These are phyloP conservation scores for Pueraria montana DNA, from an alignment of 306 rosid species.

Conservation along the genomic window DNA sequence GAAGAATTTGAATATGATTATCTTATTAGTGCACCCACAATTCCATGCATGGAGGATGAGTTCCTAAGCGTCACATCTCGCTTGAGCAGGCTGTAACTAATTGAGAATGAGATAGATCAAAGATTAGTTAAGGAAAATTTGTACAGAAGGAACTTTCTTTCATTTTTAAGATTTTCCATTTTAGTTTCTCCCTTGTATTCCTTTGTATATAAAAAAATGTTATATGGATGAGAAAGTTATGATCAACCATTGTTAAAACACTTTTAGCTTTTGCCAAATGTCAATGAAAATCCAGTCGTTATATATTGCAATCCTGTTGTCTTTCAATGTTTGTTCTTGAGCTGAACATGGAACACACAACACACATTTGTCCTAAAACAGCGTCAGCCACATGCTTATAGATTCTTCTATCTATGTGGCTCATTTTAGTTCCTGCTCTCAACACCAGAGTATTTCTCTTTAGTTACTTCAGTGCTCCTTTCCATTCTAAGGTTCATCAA, in stretches of 20 bases:
- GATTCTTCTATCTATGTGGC: neutral
- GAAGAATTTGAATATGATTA: neutral
- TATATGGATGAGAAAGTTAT: too few relatives aligned
- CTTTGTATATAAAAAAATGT: too few relatives aligned
- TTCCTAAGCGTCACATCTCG: neutral
- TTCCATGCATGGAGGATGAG: neutral
- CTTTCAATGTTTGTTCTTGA: neutral
- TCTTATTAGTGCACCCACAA: neutral
- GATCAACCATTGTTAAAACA: too few relatives aligned
- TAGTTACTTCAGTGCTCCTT: too few relatives aligned
- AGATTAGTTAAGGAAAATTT: slow-evolving; percentile 10
- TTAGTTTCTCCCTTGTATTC: too few relatives aligned
- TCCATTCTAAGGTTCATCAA: neutral
- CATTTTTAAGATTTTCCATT: too few relatives aligned
- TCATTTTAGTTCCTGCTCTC: neutral
- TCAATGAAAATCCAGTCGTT: too few relatives aligned
- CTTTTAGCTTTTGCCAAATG: too few relatives aligned
- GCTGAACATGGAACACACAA: neutral
- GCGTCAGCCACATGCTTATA: neutral
- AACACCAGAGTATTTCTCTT: neutral
- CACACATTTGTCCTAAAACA: neutral
- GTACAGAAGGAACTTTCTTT: too few relatives aligned
- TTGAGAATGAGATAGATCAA: neutral
- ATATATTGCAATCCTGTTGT: too few relatives aligned
- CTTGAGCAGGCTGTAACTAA: neutral